phyloP scores from a whole-genome alignment of 176 grass and related monocot genomes.

The Aegilops sharonensis region DNA sequence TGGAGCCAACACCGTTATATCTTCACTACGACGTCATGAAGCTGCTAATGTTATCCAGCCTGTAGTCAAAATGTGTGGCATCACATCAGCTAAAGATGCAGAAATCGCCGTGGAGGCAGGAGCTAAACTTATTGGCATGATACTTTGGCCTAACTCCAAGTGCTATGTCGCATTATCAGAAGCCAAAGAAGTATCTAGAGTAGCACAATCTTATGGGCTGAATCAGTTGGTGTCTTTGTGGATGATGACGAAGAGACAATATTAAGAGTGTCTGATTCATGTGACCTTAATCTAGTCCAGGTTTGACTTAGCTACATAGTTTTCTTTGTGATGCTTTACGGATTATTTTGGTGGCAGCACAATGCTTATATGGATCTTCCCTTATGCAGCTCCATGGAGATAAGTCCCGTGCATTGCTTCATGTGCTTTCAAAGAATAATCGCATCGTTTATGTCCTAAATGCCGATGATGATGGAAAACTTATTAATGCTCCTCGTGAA shows the following conservation, averaged over 20 bases:
- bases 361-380: not conserved
- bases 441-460: slow-evolving; percentile 83
- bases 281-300: slow-evolving; percentile 65
- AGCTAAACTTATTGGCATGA: slow-evolving; percentile 87
- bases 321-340: not conserved
- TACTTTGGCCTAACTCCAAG: slow-evolving; percentile 76
- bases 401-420: slow-evolving; percentile 60
- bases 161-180: slow-evolving; percentile 58
- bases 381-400: slow-evolving; percentile 83
- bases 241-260: slow-evolving; percentile 85
- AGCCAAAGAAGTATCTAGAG: slow-evolving; percentile 78
- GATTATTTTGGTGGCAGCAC: not conserved
- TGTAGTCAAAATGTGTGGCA: slow-evolving; percentile 89
- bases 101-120: slow-evolving; percentile 62
- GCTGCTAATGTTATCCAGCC: slow-evolving; percentile 38
- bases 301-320: slow-evolving; percentile 28
- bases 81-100: slow-evolving; percentile 81
- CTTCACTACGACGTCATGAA: slow-evolving; percentile 9
- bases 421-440: slow-evolving; percentile 44
- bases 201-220: slow-evolving; percentile 51
- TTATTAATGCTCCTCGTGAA: slow-evolving; percentile 59
- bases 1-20: not conserved
- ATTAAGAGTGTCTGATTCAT: slow-evolving; percentile 59
- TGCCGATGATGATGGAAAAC: slow-evolving; percentile 64
- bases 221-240: slow-evolving; percentile 89